phyloP scores from a whole-genome alignment of 148 eudicot genomes.

The Talinum fruticosum region DNA sequence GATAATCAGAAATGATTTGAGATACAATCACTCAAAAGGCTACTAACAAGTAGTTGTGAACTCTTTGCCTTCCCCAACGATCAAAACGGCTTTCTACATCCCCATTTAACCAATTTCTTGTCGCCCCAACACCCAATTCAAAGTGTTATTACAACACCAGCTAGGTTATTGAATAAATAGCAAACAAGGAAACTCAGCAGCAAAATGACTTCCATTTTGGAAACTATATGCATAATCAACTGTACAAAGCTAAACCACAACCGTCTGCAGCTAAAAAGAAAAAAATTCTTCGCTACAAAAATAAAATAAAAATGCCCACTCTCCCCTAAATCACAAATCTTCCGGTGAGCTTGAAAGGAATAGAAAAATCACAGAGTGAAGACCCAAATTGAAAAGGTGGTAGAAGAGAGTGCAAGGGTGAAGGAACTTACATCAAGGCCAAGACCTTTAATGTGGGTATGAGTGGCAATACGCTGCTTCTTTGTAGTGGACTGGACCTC shows the following conservation, averaged over 20 bases:
- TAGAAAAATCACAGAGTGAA: no score
- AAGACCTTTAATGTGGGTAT: conserved; percentile 96
- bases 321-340: no score
- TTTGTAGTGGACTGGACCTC: conserved; percentile 92
- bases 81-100: background rate
- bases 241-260: background rate
- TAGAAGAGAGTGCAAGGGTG: background rate
- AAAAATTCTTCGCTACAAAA: background rate
- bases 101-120: background rate
- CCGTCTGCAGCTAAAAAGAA: background rate
- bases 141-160: background rate
- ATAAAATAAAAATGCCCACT: background rate
- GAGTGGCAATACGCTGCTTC: conserved; percentile 92
- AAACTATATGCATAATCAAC: background rate
- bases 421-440: conserved; percentile 66
- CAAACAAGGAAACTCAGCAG: background rate
- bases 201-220: background rate
- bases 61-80: background rate
- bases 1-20: background rate
- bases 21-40: no score
- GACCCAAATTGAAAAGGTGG: background rate
- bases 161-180: background rate
- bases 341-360: no score
- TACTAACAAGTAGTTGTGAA: background rate
- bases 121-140: background rate